These are phyloP conservation scores for Verticillium alfalfae DNA, from an alignment of 2,329 filamentous ascomycete genomes.

Conservation along the genomic window DNA sequence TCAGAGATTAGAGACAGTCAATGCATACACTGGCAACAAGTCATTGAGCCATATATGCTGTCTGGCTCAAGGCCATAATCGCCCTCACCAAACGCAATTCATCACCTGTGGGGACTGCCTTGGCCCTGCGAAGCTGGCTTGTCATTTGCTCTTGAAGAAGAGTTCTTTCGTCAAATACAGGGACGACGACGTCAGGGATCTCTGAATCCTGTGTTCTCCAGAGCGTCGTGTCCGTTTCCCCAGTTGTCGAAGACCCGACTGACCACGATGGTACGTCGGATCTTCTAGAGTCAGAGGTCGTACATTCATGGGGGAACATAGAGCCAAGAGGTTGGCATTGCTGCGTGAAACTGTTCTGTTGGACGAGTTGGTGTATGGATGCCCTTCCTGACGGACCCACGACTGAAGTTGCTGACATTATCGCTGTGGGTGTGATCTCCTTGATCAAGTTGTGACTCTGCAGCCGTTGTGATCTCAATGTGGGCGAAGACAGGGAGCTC, in stretches of 20 bases:
- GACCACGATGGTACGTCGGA: neutral
- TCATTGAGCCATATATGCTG: neutral
- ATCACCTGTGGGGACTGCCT: neutral
- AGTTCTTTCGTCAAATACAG: neutral
- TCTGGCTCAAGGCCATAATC: neutral
- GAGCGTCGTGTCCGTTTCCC: neutral
- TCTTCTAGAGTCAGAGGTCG: no score
- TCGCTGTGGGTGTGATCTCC: neutral
- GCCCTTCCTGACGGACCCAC: neutral
- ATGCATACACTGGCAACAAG: no score
- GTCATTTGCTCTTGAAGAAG: neutral
- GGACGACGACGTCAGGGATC: neutral
- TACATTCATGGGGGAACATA: no score
- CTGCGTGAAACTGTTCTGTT: neutral
- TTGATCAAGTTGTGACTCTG: neutral
- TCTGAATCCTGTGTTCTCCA: neutral
- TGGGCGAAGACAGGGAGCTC: neutral
- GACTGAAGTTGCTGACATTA: neutral
- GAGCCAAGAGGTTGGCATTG: no score
- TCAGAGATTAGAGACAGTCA: no score
- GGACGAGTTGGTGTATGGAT: neutral
- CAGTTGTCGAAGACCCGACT: neutral
- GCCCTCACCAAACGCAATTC: neutral
- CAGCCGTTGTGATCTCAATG: neutral
- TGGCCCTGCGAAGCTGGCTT: neutral